Conservation (phyloP, 169 alveolate genomes). For the Babesia bovis region DNA sequence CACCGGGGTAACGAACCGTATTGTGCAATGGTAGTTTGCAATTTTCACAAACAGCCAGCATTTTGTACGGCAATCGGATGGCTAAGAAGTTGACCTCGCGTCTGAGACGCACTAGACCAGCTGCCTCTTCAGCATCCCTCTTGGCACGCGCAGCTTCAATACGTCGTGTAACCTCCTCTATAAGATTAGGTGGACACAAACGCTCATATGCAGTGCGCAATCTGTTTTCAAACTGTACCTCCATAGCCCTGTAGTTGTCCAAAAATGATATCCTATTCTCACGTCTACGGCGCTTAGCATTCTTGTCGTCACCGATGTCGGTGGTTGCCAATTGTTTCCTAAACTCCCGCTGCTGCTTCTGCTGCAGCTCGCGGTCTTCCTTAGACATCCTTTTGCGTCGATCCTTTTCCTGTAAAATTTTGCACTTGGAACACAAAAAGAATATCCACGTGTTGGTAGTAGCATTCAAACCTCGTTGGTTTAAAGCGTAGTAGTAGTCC, state of each 20-base stretch:
- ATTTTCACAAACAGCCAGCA: constrained; percentile 74
- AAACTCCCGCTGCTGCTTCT: constrained; percentile 81
- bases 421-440: constrained; percentile 88
- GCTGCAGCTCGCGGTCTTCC: constrained; percentile 76
- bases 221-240: constrained; percentile 64
- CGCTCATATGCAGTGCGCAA: constrained; percentile 69
- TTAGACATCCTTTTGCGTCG: constrained; percentile 83
- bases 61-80: constrained; percentile 66
- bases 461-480: constrained; percentile 86
- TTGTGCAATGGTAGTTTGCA: constrained; percentile 78
- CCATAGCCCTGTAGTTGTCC: constrained; percentile 27
- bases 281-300: constrained; percentile 27
- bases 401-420: constrained; percentile 87
- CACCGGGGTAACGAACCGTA: constrained; percentile 68
- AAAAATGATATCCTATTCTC: constrained; percentile 23
- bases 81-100: constrained; percentile 70
- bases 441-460: constrained; percentile 85
- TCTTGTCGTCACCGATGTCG: constrained; percentile 71
- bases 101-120: constrained; percentile 58
- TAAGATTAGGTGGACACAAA: constrained; percentile 71
- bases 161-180: constrained; percentile 70
- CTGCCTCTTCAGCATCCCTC: constrained; percentile 68
- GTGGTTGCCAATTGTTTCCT: constrained; percentile 75
- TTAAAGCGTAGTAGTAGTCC: constrained; percentile 83
- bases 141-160: constrained; percentile 62